phyloP scores from a whole-genome alignment of 768 basidiomycete species.

The Sporobolomyces roseus region DNA sequence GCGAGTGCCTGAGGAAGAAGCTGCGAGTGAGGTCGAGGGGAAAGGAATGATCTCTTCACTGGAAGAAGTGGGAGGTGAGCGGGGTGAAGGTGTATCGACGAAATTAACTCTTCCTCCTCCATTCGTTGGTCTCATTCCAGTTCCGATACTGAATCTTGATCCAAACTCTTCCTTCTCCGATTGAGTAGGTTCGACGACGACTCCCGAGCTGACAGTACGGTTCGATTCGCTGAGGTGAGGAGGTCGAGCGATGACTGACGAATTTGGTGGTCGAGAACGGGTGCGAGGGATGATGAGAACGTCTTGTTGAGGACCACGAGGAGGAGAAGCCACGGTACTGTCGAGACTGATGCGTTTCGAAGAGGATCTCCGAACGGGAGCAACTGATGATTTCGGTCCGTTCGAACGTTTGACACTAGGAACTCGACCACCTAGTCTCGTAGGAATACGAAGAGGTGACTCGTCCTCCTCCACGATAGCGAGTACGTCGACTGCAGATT shows the following conservation, averaged over 20 bases:
- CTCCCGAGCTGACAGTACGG: constrained; percentile 14
- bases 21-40: neutral
- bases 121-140: neutral
- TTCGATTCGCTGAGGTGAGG: neutral
- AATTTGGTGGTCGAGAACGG: neutral
- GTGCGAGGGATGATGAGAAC: constrained; percentile 16
- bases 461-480: constrained; percentile 35
- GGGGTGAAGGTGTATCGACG: neutral
- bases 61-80: too few species aligned
- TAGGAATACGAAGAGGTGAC: neutral
- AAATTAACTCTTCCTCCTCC: neutral
- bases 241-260: neutral
- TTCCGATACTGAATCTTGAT: constrained; percentile 4
- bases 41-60: too few species aligned
- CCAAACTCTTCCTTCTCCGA: constrained; percentile 24
- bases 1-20: neutral
- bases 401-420: constrained; percentile 7
- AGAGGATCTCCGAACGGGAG: constrained; percentile 4
- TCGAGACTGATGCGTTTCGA: constrained; percentile 17
- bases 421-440: neutral
- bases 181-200: constrained; percentile 7
- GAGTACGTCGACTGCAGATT: constrained; percentile 38
- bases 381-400: constrained; percentile 14
- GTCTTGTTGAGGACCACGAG: too few species aligned
- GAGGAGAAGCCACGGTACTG: neutral